phyloP scores from a whole-genome alignment of 2,329 filamentous ascomycete genomes.

The Chaetoscypha palmicola region DNA sequence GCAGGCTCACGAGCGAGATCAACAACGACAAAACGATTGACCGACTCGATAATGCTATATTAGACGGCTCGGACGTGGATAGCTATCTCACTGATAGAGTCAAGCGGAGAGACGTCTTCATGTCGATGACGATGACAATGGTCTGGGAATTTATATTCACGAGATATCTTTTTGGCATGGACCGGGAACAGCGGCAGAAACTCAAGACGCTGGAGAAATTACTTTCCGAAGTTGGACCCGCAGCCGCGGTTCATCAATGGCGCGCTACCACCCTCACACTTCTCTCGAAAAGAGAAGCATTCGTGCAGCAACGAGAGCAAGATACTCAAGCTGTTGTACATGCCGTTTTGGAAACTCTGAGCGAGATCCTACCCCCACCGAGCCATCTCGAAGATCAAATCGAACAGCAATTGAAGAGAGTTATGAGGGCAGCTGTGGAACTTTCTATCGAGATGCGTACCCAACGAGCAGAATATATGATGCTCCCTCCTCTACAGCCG shows the following conservation, averaged over 20 bases:
- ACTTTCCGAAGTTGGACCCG: conserved; percentile 78
- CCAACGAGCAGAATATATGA: conserved; percentile 94
- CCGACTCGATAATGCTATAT: conserved; percentile 84
- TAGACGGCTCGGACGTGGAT: conserved; percentile 93
- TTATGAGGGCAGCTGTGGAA: conserved; percentile 81
- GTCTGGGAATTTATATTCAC: conserved; percentile 99
- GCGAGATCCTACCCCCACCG: conserved; percentile 79
- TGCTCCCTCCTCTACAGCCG: conserved; percentile 90
- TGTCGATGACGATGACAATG: conserved; percentile 99
- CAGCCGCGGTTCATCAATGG: conserved; percentile 91
- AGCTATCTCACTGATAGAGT: conserved; percentile 81
- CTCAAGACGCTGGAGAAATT: conserved; percentile 93
- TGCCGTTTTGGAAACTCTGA: conserved; percentile 78
- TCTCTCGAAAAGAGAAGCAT: conserved; percentile 72
- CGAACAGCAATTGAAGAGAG: conserved; percentile 74
- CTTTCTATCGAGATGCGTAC: conserved; percentile 96
- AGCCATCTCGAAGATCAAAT: conserved; percentile 73
- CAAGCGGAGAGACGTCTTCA: conserved; percentile 86
- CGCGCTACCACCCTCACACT: conserved; percentile 90
- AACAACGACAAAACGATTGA: conserved; percentile 90
- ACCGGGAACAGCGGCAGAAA: conserved; percentile 94
- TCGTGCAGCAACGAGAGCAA: conserved; percentile 72
- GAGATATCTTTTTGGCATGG: conserved; percentile 96
- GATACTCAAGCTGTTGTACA: conserved; percentile 96
- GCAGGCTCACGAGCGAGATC: conserved; percentile 75